Evolutionary conservation across 2,329 filamentous ascomycete genomes (phyloP), one percentile per base, ranked within the genome.

Genomic region (Fusarium newnesense): DNA sequence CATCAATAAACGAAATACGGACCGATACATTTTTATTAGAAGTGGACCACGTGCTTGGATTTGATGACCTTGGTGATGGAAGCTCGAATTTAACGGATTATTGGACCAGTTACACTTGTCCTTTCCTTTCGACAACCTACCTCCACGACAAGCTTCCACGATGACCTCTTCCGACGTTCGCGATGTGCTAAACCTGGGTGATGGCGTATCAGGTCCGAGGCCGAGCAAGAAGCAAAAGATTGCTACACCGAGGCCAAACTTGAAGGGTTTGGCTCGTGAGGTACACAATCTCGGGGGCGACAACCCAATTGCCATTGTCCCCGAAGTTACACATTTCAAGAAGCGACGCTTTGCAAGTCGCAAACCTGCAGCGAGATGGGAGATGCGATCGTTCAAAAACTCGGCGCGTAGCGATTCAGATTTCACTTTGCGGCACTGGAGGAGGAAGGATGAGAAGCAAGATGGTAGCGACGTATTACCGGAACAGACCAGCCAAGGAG

Each of bases 171-270:
- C 91, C 81, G 94, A 97, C 87, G 90, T 97, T 76, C 94, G 93
- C 84, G 94, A 97, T 81, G 94, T 97, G 80, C 90, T 97, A 79
- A 94, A 95, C 82, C 87, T 97, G 80, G 92, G 92, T 56, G 91
- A 91, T 37, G 83, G 85, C 69, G 77, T 83, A 57, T 78, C 84
- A 57, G 84, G 83, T 58, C 79, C 85, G 60, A 84, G 92, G 71
- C 90, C 91, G 44, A 84, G 89, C 47, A 97, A 96, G 85, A 95
- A 96, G 80, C 90, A 92, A 77, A 95, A 93, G 80, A 85, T 89
- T 11, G 85, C 87, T 21, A 89, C 87, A 52, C 88, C 91, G 73
- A 85, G 86, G 60, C 86, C 86, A 44, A 91, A 88, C 71, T 79
- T 92, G 60, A 92, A 92, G 73, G 90, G 90, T 30, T 83, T 92